Percentiles rank a stretch among this genome's conserved stretches.
These are phyloP conservation scores for Phoma sp. DNA, from an alignment of 2,329 filamentous ascomycete species.

Conservation along the genomic window DNA sequence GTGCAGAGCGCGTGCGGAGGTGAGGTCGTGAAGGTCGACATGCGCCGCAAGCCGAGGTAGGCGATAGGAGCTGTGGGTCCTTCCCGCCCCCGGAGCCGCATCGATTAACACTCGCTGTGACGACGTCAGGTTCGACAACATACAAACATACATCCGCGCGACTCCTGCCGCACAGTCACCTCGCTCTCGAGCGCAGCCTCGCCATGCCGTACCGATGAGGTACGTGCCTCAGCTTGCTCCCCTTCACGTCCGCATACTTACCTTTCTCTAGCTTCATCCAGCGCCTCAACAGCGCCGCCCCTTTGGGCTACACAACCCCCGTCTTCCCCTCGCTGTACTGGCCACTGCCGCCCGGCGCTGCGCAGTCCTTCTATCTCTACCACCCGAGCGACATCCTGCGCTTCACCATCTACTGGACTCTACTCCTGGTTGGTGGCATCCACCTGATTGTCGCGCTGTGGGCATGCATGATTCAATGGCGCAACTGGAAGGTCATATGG, in stretches of 20 bases:
- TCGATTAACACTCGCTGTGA: conserved; percentile 18
- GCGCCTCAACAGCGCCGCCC: conserved; percentile 54
- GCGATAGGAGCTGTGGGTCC: conserved; percentile 17
- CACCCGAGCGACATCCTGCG: conserved; percentile 79
- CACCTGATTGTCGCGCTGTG: conserved; percentile 75
- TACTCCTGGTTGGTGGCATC: conserved; percentile 77
- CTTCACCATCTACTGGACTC: conserved; percentile 86
- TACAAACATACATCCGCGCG: not conserved
- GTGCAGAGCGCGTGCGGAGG: conserved; percentile 14
- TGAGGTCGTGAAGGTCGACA: conserved; percentile 19
- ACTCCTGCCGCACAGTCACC: not conserved
- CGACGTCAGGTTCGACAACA: conserved; percentile 18
- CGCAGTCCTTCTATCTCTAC: conserved; percentile 71
- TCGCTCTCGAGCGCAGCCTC: conserved; percentile 5
- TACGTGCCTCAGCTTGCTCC: conserved; percentile 1
- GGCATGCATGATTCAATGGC: conserved; percentile 73
- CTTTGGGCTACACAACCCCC: conserved; percentile 69
- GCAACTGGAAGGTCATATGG: conserved; percentile 67
- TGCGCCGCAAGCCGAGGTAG: conserved; percentile 37
- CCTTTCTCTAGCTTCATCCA: conserved; percentile 50
- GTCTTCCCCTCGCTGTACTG: conserved; percentile 83
- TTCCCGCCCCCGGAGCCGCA: conserved; percentile 19
- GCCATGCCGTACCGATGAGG: conserved; percentile 43
- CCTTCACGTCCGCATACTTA: not conserved
- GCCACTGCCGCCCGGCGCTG: conserved; percentile 64